Base-by-base conservation (phyloP, 2,329 filamentous ascomycete genomes). In the Aspergillus fumigatus region DNA sequence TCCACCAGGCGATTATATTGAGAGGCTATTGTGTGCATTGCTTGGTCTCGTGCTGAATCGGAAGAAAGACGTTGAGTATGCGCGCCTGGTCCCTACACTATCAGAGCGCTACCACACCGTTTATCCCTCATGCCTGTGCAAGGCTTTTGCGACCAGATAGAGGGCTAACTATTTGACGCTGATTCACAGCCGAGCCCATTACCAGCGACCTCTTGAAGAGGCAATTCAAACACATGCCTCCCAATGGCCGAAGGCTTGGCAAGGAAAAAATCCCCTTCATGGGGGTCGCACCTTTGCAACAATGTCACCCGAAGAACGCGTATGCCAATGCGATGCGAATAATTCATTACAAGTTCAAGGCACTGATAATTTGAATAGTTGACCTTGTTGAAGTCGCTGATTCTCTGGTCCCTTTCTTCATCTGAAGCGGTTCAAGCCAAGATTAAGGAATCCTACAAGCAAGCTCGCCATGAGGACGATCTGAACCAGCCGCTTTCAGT, bases 51-150 rank as follows among this genome's bases (percentile, higher is more conserved):
- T 97, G 54, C 81, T 99, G 68, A 99, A 99, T 75, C 88, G 94
- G 74, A 97, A 99, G 81, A 96, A 99, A 73, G 92, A 96, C 77
- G 90, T 97, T 72, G 96, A 99, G 94, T 97, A 84, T 76, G 91
- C 79, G 63, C 60, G 70, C 67, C 58, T 29, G 45, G 53, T 59
- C 54, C 54, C 48, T 40, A 32, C 48, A 25, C 53, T 50, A 25
- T 29, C 49, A 53, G 45, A 26, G 14, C 32, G 41, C 48, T 11
- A 21, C 48, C 32, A 29, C 40, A 21, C 5, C 21, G n/a, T 27
- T 26, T 8, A 50, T 50, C 57, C 59, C 32, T 40, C 48, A 40
- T 47, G 32, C 51, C 35, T 23, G 47, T 32, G 25, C 19, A 54
- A 48, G 53, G 52, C 57, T 59, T 56, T 41, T 45, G 51, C 7